phyloP scores from a whole-genome alignment of 768 basidiomycete genomes.

The Chalciporus piperatus region DNA sequence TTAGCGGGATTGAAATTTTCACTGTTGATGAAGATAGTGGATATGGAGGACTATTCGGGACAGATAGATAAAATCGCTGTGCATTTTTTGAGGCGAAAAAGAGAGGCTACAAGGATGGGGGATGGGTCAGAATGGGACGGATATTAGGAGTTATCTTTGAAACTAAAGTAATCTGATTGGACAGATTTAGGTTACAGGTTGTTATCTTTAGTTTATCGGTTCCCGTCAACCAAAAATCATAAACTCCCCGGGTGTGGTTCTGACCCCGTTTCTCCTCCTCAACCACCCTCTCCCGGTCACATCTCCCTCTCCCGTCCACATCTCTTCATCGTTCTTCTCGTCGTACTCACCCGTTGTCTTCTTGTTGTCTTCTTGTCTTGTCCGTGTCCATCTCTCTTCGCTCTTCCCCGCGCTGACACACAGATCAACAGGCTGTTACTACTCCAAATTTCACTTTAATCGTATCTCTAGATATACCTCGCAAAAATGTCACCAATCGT shows the following conservation, averaged over 20 bases:
- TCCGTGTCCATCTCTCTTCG: not conserved
- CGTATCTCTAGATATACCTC: conserved; percentile 31
- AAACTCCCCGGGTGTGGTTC: conserved; percentile 27
- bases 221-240: conserved; percentile 37
- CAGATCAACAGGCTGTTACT: conserved; percentile 16
- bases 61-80: not conserved
- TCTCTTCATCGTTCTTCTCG: not conserved
- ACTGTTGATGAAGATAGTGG: conserved; percentile 12
- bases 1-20: conserved; percentile 29
- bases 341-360: not conserved
- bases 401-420: conserved; percentile 9
- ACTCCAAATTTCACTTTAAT: conserved; percentile 27
- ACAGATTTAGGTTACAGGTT: conserved; percentile 27
- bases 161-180: conserved; percentile 37
- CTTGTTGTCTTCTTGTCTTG: not conserved
- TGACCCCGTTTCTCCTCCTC: conserved; percentile 28
- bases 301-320: not conserved
- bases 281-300: conserved; percentile 3
- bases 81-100: conserved; percentile 1
- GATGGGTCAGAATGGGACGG: conserved; percentile 3
- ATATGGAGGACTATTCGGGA: not conserved
- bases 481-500: conserved; percentile 55
- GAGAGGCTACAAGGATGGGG: not conserved
- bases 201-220: conserved; percentile 40
- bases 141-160: conserved; percentile 23